A percentile compares a stretch with the other conserved stretches of the same genome.
Conservation (phyloP, 192 early-diverging fungal species). For the Chytriomyces sp. region DNA sequence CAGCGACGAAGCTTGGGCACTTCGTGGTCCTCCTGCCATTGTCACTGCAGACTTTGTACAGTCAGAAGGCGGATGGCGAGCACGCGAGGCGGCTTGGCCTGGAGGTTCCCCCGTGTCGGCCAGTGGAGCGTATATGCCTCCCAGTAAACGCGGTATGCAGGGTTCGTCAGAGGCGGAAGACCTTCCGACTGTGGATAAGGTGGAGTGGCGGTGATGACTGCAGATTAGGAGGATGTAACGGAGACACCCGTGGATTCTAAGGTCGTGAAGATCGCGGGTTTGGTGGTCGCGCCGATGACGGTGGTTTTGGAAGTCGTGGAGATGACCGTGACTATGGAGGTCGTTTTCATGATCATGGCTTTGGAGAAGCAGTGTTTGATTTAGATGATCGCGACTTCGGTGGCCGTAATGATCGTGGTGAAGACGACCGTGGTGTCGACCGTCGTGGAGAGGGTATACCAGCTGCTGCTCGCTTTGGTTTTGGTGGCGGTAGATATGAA, state of each 20-base stretch:
- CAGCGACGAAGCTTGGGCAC: conserved; percentile 10
- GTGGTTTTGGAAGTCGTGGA: too few species aligned
- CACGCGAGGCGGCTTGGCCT: neutral
- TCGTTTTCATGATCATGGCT: too few species aligned
- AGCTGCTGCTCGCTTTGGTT: neutral
- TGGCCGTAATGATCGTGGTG: too few species aligned
- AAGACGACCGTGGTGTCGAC: too few species aligned
- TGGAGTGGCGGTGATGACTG: neutral
- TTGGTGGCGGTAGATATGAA: conserved; percentile 1
- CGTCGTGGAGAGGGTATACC: conserved; percentile 2
- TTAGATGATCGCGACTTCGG: too few species aligned
- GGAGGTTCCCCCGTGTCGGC: neutral
- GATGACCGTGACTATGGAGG: too few species aligned
- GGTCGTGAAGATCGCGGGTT: neutral
- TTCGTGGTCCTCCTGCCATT: conserved; percentile 6
- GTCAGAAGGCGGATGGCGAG: neutral
- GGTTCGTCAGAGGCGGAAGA: neutral
- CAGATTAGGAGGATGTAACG: neutral
- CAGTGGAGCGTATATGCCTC: conserved; percentile 30
- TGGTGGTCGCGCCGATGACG: neutral
- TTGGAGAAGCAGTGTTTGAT: too few species aligned
- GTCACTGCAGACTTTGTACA: neutral
- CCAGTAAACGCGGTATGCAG: conserved; percentile 11
- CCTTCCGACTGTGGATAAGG: neutral
- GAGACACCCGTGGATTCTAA: neutral